phyloP scores from a whole-genome alignment of 805 yeast genomes.

The Wickerhamomyces alni region DNA sequence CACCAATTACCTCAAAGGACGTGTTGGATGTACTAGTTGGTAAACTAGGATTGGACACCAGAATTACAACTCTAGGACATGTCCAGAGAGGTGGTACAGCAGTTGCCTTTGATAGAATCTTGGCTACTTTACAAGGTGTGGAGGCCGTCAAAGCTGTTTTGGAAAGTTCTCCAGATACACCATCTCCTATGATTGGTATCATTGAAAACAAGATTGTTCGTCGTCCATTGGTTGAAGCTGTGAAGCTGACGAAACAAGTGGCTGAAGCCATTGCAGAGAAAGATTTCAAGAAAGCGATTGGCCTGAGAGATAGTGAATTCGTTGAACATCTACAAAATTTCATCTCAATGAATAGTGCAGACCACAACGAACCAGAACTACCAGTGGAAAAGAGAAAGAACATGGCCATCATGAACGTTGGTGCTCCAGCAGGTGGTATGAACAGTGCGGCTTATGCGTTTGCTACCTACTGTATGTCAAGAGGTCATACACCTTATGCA shows the following conservation, averaged over 20 bases:
- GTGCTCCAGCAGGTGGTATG: conserved; percentile 97
- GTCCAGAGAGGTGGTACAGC: conserved; percentile 99
- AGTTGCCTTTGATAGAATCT: conserved; percentile 85
- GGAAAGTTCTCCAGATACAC: conserved; percentile 81
- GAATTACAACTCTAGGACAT: conserved; percentile 93
- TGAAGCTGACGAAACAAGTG: conserved; percentile 77
- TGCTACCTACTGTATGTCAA: conserved; percentile 78
- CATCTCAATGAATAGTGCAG: conserved; percentile 60
- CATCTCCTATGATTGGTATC: conserved; percentile 92
- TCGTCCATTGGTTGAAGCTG: conserved; percentile 86
- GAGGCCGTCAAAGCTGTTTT: conserved; percentile 94
- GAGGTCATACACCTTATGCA: conserved; percentile 88
- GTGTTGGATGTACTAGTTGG: conserved; percentile 80
- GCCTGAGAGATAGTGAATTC: conserved; percentile 82
- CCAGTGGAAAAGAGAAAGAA: conserved; percentile 59
- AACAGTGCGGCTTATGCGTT: conserved; percentile 91
- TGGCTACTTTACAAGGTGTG: conserved; percentile 95
- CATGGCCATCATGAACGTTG: conserved; percentile 84
- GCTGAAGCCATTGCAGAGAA: conserved; percentile 77
- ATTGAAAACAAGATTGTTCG: conserved; percentile 82
- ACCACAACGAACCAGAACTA: conserved; percentile 53
- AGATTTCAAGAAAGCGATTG: conserved; percentile 83
- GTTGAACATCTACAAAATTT: conserved; percentile 72
- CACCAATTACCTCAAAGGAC: conserved; percentile 72
- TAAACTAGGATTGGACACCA: conserved; percentile 78